These are phyloP conservation scores for Trypanosoma scelopori DNA, from an alignment of 208 protist genomes.

Conservation along the genomic window DNA sequence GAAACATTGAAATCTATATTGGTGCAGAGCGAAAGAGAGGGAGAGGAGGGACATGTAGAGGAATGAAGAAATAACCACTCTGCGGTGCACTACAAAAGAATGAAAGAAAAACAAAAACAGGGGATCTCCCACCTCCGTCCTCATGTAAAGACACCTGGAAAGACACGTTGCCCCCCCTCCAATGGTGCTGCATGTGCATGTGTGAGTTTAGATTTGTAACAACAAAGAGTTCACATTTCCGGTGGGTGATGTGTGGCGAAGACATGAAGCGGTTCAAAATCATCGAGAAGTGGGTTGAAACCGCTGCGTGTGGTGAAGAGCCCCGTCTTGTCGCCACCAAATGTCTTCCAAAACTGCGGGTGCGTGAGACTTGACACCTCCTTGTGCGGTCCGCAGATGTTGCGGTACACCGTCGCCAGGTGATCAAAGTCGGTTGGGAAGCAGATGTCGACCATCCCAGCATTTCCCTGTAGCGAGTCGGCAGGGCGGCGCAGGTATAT, in stretches of 20 bases:
- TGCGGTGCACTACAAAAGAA: too few species aligned
- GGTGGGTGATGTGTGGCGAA: conserved; percentile 80
- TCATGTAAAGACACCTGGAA: too few species aligned
- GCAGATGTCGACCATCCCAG: conserved; percentile 87
- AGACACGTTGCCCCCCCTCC: too few species aligned
- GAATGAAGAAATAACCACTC: too few species aligned
- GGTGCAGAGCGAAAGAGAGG: too few species aligned
- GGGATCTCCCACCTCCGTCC: too few species aligned
- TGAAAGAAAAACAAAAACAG: too few species aligned
- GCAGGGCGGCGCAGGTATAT: conserved; percentile 63
- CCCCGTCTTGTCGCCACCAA: conserved; percentile 80
- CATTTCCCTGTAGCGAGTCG: conserved; percentile 64
- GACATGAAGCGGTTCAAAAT: conserved; percentile 80
- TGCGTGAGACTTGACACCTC: conserved; percentile 63
- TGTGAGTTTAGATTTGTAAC: neutral
- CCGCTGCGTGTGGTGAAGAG: conserved; percentile 79
- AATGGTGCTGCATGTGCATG: neutral
- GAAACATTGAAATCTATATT: too few species aligned
- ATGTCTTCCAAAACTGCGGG: conserved; percentile 81
- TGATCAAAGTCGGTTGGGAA: conserved; percentile 89
- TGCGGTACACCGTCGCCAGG: conserved; percentile 56
- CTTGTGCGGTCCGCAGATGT: conserved; percentile 73
- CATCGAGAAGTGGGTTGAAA: conserved; percentile 85
- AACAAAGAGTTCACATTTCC: conserved; percentile 43
- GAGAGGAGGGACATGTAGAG: too few species aligned